Evolutionary conservation across 768 basidiomycete species (phyloP).

Genomic region (Leccinum variicolor): DNA sequence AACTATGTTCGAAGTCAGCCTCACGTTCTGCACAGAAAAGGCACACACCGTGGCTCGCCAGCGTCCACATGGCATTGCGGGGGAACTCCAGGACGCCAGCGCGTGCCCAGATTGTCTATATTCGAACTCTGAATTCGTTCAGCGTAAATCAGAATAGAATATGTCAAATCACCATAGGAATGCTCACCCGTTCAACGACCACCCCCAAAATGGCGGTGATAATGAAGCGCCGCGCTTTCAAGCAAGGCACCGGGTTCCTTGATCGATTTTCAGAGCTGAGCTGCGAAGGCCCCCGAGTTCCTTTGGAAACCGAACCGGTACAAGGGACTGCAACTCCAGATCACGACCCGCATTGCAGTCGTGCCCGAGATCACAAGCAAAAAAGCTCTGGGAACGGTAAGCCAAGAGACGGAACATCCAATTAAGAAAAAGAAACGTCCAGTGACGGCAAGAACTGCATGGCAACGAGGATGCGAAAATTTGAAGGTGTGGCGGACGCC

Average conservation of each 20-base stretch:
- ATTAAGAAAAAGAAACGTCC: constrained; percentile 24
- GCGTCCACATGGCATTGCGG: constrained; percentile 19
- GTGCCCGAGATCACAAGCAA: constrained; percentile 17
- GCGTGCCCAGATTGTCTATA: constrained; percentile 19
- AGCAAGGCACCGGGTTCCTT: constrained; percentile 28
- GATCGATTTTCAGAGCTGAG: constrained; percentile 25
- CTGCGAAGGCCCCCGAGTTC: constrained; percentile 7
- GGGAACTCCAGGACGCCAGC: neutral
- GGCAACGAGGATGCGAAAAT: constrained; percentile 19
- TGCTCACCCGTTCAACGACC: constrained; percentile 14
- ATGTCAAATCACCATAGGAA: constrained; percentile 28
- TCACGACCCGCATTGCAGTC: constrained; percentile 18
- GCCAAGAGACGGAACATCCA: constrained; percentile 14
- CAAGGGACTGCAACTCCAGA: constrained; percentile 21
- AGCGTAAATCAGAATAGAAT: constrained; percentile 25
- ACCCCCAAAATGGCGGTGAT: constrained; percentile 8
- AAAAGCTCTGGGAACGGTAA: constrained; percentile 13
- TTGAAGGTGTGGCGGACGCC: constrained; percentile 22
- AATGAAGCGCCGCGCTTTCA: constrained; percentile 14
- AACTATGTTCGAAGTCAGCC: constrained; percentile 23
- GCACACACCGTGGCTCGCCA: constrained; percentile 5
- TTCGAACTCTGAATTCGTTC: constrained; percentile 14
- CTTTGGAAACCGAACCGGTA: constrained; percentile 23
- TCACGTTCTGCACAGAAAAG: constrained; percentile 13
- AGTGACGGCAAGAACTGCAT: constrained; percentile 17